Evolutionary conservation across 2,329 filamentous ascomycete genomes (phyloP), one percentile per base, ranked within the genome.

Genomic region (Geosmithia flava): DNA sequence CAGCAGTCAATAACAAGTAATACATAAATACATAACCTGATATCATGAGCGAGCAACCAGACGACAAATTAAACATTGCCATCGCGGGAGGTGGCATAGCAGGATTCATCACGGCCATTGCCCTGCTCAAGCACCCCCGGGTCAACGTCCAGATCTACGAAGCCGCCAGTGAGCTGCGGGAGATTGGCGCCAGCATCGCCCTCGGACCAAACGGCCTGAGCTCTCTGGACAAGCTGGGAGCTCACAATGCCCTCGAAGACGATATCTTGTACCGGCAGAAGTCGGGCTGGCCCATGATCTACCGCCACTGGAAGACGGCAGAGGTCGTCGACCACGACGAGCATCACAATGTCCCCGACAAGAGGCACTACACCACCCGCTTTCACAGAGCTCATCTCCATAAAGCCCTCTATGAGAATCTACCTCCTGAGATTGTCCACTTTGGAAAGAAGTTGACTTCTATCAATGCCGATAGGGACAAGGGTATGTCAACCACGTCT

Each of bases 131-230:
- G 30, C 63, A 70, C 10, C 58, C 64, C 1, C 58, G 64, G 8
- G 56, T 75, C 37, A 60, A 69, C 20, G 64, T 75, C 1, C 64
- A 74, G 49, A 58, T 76, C 20, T 77, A 74, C 52, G 74, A 77
- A 49, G 65, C 67, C 40, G 68, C 74, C 0, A 54, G 58, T 1
- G 67, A 70, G 51, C 66, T 73, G 39, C 65, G 61, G 49, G 69
- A 74, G 48, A 66, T 73, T 27, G 70, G 71, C 7, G 69, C 71
- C 0, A 69, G 68, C 2, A 71, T 74, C 17, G 71, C 68, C 1
- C 60, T 75, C 4, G 73, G 74, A 2, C 71, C 72, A 1, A 77
- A 77, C 55, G 74, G 74, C 0, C 65, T 77, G 59, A 67, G 68
- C 39, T 72, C 72, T 0, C 57, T 78, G 43, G 69, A 75, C 42